Evolutionary conservation across 2,329 filamentous ascomycete species (phyloP).

Genomic region (Leptographium flavum): DNA sequence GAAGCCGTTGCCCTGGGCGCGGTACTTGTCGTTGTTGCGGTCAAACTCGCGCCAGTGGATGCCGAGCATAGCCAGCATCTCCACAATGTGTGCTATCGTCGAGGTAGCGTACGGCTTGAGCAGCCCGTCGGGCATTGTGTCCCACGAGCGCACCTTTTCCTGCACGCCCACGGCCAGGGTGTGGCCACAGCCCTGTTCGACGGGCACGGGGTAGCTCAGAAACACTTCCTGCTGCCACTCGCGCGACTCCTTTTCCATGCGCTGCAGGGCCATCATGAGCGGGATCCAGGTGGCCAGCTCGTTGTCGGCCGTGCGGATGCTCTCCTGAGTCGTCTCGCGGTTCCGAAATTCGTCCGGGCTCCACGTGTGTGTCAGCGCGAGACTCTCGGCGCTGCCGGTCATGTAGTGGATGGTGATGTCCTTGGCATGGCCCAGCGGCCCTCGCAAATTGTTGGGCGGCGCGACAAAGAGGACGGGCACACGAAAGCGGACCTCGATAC

Average conservation of each 20-base stretch:
- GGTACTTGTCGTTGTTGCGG: conserved; percentile 34
- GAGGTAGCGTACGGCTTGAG: conserved; percentile 37
- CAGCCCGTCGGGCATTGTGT: conserved; percentile 33
- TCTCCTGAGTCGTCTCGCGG: conserved; percentile 2
- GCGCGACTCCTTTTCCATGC: conserved; percentile 31
- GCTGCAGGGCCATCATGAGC: conserved; percentile 33
- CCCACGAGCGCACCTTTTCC: conserved; percentile 30
- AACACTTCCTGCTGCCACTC: conserved; percentile 26
- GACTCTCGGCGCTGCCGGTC: conserved; percentile 23
- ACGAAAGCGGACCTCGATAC: conserved; percentile 33
- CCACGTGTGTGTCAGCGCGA: conserved; percentile 8
- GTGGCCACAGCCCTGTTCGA: conserved; percentile 15
- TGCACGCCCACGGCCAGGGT: conserved; percentile 31
- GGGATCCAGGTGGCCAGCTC: conserved; percentile 39
- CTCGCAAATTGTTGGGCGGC: conserved; percentile 23
- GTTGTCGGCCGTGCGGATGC: conserved; percentile 39
- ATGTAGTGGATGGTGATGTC: conserved; percentile 25
- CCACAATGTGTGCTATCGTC: conserved; percentile 39
- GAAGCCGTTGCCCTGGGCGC: conserved; percentile 40
- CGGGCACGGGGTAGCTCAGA: conserved; percentile 5
- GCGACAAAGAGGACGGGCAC: conserved; percentile 35
- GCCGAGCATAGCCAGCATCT: conserved; percentile 38
- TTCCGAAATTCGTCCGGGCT: conserved; percentile 10
- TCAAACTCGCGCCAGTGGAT: conserved; percentile 47
- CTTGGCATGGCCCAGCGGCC: conserved; percentile 15